Evolutionary conservation across 2,329 filamentous ascomycete genomes (phyloP).

Genomic region (Colletotrichum tamarilloi): DNA sequence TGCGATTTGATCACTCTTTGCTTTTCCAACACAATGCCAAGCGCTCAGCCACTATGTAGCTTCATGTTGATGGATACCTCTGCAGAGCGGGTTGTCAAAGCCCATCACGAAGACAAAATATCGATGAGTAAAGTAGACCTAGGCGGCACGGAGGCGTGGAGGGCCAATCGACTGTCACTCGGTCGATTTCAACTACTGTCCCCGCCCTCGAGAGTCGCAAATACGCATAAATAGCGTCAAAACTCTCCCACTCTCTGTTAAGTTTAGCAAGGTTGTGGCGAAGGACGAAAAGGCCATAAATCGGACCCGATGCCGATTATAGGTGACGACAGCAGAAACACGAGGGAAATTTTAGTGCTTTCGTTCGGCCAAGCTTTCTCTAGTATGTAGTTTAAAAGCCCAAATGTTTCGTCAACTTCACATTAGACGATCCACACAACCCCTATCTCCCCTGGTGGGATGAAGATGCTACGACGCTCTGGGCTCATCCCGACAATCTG

Average conservation of each 20-base stretch:
- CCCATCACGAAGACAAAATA: not conserved
- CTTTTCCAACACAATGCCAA: not conserved
- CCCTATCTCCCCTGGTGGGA: not conserved
- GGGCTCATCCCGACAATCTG: not conserved
- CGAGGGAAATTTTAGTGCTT: not conserved
- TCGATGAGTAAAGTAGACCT: not conserved
- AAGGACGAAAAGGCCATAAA: not conserved
- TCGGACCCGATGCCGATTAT: not conserved
- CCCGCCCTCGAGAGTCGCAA: no score
- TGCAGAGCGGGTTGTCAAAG: not conserved
- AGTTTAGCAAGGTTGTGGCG: not conserved
- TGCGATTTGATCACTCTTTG: not conserved
- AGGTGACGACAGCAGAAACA: not conserved
- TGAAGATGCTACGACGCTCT: not conserved
- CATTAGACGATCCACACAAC: conserved; percentile 11
- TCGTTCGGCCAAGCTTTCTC: not conserved
- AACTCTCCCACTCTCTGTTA: not conserved
- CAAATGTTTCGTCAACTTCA: not conserved
- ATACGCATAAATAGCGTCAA: no score
- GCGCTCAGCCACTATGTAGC: not conserved
- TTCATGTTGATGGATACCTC: not conserved
- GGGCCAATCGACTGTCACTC: no score
- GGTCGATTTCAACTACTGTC: no score
- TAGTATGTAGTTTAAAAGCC: not conserved
- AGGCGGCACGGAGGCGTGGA: not conserved